These are phyloP conservation scores for Phytophthora fragariaefolia DNA, from an alignment of 352 stramenopile genomes.

Conservation along the genomic window DNA sequence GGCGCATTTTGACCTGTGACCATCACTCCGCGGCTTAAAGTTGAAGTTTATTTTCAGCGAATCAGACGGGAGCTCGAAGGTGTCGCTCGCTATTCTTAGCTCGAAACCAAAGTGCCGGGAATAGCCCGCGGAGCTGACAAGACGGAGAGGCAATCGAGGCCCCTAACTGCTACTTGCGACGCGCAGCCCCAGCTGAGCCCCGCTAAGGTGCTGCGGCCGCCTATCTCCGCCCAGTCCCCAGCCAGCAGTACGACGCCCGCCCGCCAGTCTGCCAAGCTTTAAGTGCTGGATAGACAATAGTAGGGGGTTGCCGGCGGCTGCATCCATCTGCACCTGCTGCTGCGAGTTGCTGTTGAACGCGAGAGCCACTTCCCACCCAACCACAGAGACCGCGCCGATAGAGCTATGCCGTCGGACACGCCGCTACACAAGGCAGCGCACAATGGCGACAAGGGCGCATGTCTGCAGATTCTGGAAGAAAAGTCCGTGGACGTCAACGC, in stretches of 20 bases:
- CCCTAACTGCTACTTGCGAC: constrained; percentile 38
- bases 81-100: constrained; percentile 16
- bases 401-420: constrained; percentile 87
- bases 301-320: neutral
- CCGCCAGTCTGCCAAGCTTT: constrained; percentile 11
- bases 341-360: constrained; percentile 12
- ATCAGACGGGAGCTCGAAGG: constrained; percentile 20
- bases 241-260: constrained; percentile 12
- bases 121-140: constrained; percentile 23
- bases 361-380: neutral
- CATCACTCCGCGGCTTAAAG: constrained; percentile 27
- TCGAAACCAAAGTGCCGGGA: constrained; percentile 32
- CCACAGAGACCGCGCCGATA: constrained; percentile 1
- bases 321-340: too few species aligned
- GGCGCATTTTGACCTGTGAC: constrained; percentile 4
- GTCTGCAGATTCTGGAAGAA: constrained; percentile 88
- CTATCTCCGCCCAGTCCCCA: constrained; percentile 20
- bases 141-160: constrained; percentile 23
- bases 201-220: constrained; percentile 21
- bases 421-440: constrained; percentile 91
- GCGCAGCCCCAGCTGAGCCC: constrained; percentile 19
- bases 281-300: constrained; percentile 19
- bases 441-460: constrained; percentile 90
- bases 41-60: constrained; percentile 39
- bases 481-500: constrained; percentile 91